Evolutionary conservation across 1,284 basidiomycete species (phyloP), one percentile per base, ranked within the genome.

Genomic region (Sporisorium iseilematis-ciliati): DNA sequence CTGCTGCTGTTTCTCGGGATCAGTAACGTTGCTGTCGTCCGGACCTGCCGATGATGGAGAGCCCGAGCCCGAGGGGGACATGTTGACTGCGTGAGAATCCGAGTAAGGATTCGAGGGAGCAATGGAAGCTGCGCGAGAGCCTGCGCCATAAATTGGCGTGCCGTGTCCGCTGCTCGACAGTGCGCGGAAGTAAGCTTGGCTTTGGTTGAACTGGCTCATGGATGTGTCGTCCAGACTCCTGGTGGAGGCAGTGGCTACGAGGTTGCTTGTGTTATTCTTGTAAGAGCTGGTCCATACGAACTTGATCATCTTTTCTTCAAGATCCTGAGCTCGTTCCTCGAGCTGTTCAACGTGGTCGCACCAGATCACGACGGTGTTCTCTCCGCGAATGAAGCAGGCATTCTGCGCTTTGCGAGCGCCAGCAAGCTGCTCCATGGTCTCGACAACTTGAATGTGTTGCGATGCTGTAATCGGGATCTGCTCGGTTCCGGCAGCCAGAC

Each of bases 331-430:
- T 7, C 51, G 66, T 5, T 63, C 72, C 52, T 73, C 55, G 29
- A 68, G 57, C 25, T 61, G 48, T 48, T 76, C 91, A 57, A 93
- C 88, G 76, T 90, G 87, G 83, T 93, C 92, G 8, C 91, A 89
- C 92, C 92, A 94, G 42, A 91, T 88, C 49, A 92, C 87, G 42
- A 93, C 86, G 16, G 92, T 90, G 29, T 89, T 89, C 77, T 93
- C 92, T 80, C 91, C 90, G 41, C 92, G 90, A 65, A 93, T 89
- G 85, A 94, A 93, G 21, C 92, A 92, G n/a, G 90, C 92, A 69
- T 91, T 91, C 80, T 93, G 92, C 75, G 93, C 91, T 85, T 92
- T 92, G 81, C 93, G 90, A 1, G 92, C 92, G 23, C 88, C 87
- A 5, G 90, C 89, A 4, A 93, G 87, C 69, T 89, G 87, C 49